Evolutionary conservation across 2,329 filamentous ascomycete genomes (phyloP), one percentile per base, ranked within the genome.

Genomic region (Exserohilum rostratum): DNA sequence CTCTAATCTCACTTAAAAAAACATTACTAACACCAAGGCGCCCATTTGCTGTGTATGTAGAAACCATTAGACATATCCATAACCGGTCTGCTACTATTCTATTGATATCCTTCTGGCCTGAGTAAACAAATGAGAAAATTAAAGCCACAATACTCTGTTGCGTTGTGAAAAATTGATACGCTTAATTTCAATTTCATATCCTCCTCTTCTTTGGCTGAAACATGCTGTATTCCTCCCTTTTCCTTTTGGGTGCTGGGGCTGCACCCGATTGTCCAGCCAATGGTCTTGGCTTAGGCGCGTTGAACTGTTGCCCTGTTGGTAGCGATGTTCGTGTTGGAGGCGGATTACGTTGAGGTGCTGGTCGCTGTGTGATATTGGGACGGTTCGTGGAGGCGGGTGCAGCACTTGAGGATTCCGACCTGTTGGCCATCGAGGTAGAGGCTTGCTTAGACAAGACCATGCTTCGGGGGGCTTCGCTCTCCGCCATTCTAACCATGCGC

Each of bases 401-500:
- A 5, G 59, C n/a, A 2, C 58, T 58, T 2, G 46, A 42, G 3
- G 55, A 15, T 11, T 59, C 51, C n/a, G 27, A 15, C 22, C 46
- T 60, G 18, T 50, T 50, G 2, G 57, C 57, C 29, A 64, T 46
- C n/a, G 65, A 65, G 1, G 62, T 63, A 31, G 69, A 67, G 15
- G 69, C 66, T 30, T 59, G 57, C 33, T 61, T 71, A 3, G 69
- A 66, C 20, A 71, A 37, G 12, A 68, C 56, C 62, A 69, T 70
- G 6, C 38, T 63, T 25, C 55, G 59, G 6, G 67, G 64, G 15
- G 54, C 63, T 30, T 66, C 60, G 22, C 62, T 63, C 52, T 73
- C 68, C 3, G 63, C 61, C 65, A 72, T 67, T 13, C 71, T 58
- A 13, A 74, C 53, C 60, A 74, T 62, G 15, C 70, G 58, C 33